Evolutionary conservation across 2,329 filamentous ascomycete species (phyloP), one percentile per base, ranked within the genome.

Genomic region (Bipolaris cookei): DNA sequence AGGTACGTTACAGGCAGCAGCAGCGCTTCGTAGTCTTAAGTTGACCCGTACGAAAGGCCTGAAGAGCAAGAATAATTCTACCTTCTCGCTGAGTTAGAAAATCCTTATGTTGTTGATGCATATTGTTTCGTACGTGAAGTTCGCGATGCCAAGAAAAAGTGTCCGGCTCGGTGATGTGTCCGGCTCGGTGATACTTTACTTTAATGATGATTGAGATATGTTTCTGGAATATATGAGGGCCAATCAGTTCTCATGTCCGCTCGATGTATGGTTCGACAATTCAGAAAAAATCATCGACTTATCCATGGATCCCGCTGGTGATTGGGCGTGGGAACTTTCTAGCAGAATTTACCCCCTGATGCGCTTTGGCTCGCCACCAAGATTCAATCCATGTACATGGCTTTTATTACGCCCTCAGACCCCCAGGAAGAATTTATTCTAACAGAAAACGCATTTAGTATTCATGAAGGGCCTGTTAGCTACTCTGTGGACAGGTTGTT

Each of bases 261-360:
- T 68, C 4, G 34, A 77, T 47, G 72, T 78, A 7, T 77, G 74
- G 74, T 67, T 75, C 20, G 37, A 73, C 20, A 77, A 76, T 51
- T 58, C 77, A 3, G 62, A 61, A 14, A 56, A 56, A 4, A 72
- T 78, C 65, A 74, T 61, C 25, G 38, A 51, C 1, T 23, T 13
- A 18, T n/a, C 1, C 6, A 51, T 51, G 37, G 48, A 51, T 34
- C 37, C 56, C 7, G 46, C 61, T 6, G 45, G 46, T 10, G 43
- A 63, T 14, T 76, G 74, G 75, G 62, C 63, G n/a, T n/a, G 50
- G 4, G 43, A 64, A 34, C 57, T 77, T 14, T 1, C 1, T 6
- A 7, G 3, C 1, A 38, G 5, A 2, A 38, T 38, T 4, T 38
- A 16, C 8, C n/a, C 7, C 35, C 6, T 8, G 35, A 38, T 16